Evolutionary conservation across 2,329 filamentous ascomycete species (phyloP), one percentile per base, ranked within the genome.

Genomic region (Sarocladium kiliense): DNA sequence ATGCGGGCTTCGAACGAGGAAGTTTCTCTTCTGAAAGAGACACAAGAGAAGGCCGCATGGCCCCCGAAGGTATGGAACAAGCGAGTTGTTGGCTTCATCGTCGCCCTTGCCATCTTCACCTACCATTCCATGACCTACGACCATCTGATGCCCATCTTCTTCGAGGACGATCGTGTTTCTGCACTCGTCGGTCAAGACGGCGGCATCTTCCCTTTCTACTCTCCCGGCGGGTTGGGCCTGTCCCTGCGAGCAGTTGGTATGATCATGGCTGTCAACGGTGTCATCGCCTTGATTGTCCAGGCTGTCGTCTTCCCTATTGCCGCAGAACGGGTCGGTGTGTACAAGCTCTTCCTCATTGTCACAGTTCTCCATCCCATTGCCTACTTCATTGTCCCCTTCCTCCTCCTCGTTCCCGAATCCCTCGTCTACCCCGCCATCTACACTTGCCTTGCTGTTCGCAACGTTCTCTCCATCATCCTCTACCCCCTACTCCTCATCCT

Each of bases 51-150:
- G 61, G 59, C 60, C 3, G 68, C 65, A 56, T 62, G 66, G 23
- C 60, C 60, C 2, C 18, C 27, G 56, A 75, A 65, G 62, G 76
- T 81, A 58, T 82, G 79, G 69, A 77, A 74, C 68, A 77, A 77
- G 69, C 81, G 81, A 39, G 85, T 96, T 58, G 75, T 89, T 61
- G 85, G 88, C 69, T 81, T 96, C 54, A 84, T 94, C 37, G 65
- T 91, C n/a, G 87, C 92, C 1, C 74, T 97, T 49, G 89, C 88
- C 44, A 89, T 97, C 59, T 96, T 96, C 73, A 94, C 91, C 3
- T 96, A 96, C 68, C 92, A 97, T 71, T 91, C 88, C 36, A 97
- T 97, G 91, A 91, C 88, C 0, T 97, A 90, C 71, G 93, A 97
- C 65, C 89, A 96, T 67, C 80, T 97, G 1, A 78, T 96, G 54